Base-by-base conservation (phyloP, 2,329 filamentous ascomycete genomes). In the Didymosphaeria variabile region DNA sequence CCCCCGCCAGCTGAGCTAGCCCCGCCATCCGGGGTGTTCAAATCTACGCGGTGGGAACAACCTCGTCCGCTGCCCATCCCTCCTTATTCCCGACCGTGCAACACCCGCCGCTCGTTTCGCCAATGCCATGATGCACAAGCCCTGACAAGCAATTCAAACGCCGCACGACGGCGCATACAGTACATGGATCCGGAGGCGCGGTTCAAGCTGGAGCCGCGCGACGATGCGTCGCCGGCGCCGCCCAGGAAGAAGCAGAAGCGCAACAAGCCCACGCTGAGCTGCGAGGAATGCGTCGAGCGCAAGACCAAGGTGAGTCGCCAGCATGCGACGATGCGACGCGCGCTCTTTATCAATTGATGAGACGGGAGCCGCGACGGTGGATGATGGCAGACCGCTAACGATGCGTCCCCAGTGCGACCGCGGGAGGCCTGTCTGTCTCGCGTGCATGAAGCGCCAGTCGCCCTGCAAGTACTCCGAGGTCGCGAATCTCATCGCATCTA, bases 241-340 rank as follows among this genome's bases (percentile, higher is more conserved):
- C 73, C 80, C 12, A 85, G 81, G 76, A 91, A 91, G 81, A 92
- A 91, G 79, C 91, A 94, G 80, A 93, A 91, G 81, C 87, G 91
- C 51, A 94, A 94, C 79, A 94, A 94, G 77, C 91, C 91, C 3
- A 94, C 91, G 1, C 75, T 94, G 64, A 92, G 90, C 52, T 94
- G 91, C 71, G 86, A 89, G 63, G 90, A 93, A 75, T 94, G 91
- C 72, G 91, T 94, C 23, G 90, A 93, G 79, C 84, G 91, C 67
- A 94, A 94, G 80, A 94, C 91, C 26, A 94, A 92, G 84, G 90
- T 90, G 75, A 67, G 85, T 58, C 34, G 44, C 23, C 54, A 49
- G 47, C 38, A 31, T 52, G 60, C 36, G 38, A 46, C 29, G 13
- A 21, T 36, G 44, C 32, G 40, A n/a, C 12, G 17, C 36, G 50